Evolutionary conservation across 495 filamentous ascomycete species (phyloP), one percentile per base, ranked within the genome.

Genomic region (Evernia prunastri): DNA sequence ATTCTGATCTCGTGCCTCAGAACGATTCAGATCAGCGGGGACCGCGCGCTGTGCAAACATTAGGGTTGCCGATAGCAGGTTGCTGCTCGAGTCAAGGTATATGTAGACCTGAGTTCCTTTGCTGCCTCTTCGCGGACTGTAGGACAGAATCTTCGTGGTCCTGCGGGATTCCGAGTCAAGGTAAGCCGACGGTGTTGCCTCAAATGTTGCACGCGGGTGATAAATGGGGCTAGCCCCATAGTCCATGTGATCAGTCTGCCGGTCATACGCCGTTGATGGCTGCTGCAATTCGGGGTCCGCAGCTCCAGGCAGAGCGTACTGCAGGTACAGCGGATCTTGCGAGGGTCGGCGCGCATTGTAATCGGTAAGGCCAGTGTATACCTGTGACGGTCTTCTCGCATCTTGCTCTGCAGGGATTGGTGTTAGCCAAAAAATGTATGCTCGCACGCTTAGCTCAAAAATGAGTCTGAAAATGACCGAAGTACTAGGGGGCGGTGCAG

Each of bases 31-130:
- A 23, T 84, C 77, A 37, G 87, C 86, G 45, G 80, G 77, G 73
- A 84, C 87, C 73, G 84, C 81, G 68, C 86, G 82, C 9, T 83
- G 80, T 12, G 90, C 93, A 72, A 97, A 96, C 39, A 86, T 83
- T 31, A 97, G 74, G 66, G 79, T 85, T 66, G 89, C 82, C 25
- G 81, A 79, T 68, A 87, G 78, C 25, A 86, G 74, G 66, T 96
- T 90, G 72, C 88, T 89, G 36, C 85, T 82, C 17, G 86, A 87
- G 65, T 84, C 83, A 54, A 96, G 83, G 71, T 89, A 85, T 58
- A 96, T 82, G 49, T 80, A 77, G 11, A 97, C 77, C 65, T 83
- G 81, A 18, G 87, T 87, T 58, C 89, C 89, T 71, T 82, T 80
- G 4, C 78, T 71, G 31, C 93, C 94, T 67, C 79, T 73, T 42